Evolutionary conservation across 2,329 filamentous ascomycete species (phyloP).

Genomic region (Chaetomiaceae sp.): DNA sequence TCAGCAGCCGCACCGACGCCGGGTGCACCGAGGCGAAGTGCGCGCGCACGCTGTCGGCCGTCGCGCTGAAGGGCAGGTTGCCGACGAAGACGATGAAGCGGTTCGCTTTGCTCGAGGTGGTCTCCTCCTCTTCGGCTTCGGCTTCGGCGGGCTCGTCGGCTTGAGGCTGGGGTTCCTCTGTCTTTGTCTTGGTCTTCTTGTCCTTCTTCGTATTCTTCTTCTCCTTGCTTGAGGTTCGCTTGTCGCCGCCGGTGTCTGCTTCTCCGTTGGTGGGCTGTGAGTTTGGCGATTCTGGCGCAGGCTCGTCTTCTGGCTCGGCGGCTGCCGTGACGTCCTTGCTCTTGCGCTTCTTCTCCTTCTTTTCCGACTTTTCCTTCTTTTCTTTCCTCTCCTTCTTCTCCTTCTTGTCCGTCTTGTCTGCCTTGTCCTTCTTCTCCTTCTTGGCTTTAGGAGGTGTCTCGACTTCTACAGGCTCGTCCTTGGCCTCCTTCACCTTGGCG

Average conservation of each 20-base stretch:
- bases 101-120: slow-evolving; percentile 47
- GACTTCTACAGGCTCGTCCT: background rate
- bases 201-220: slow-evolving; percentile 28
- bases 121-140: slow-evolving; percentile 7
- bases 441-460: slow-evolving; percentile 17
- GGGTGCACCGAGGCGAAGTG: slow-evolving; percentile 77
- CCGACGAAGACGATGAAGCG: slow-evolving; percentile 65
- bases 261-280: background rate
- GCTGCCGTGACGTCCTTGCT: background rate
- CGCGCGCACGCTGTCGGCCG: slow-evolving; percentile 56
- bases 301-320: background rate
- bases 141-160: slow-evolving; percentile 4
- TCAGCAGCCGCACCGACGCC: slow-evolving; percentile 64
- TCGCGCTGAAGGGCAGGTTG: slow-evolving; percentile 84
- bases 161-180: slow-evolving; percentile 23
- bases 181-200: slow-evolving; percentile 30
- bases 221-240: slow-evolving; percentile 29
- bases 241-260: slow-evolving; percentile 12
- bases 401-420: slow-evolving; percentile 19
- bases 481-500: slow-evolving; percentile 15
- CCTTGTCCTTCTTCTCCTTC: slow-evolving; percentile 28
- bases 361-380: too few relatives aligned
- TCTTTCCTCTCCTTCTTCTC: slow-evolving; percentile 25
- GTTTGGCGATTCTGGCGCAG: background rate
- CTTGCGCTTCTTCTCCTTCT: slow-evolving; percentile 28